Conservation (phyloP, 2,329 filamentous ascomycete genomes). For the Hypoxylon sp. region DNA sequence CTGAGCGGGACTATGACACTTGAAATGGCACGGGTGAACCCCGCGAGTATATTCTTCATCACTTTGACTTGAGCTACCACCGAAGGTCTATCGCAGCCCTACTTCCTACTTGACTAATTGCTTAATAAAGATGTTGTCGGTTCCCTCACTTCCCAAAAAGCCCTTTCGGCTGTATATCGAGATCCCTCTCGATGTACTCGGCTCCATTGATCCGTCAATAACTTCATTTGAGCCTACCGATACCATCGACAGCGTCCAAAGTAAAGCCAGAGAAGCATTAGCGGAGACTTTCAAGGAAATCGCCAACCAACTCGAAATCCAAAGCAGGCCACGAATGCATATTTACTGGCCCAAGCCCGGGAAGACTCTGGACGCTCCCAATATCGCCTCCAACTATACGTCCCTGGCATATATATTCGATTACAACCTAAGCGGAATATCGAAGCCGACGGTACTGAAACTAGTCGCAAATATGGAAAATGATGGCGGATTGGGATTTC, state of each 20-base stretch:
- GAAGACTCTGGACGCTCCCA: not conserved
- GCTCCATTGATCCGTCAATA: not conserved
- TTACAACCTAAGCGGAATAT: not conserved
- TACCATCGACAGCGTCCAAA: not conserved
- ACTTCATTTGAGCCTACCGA: slow-evolving; percentile 1
- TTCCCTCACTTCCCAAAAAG: not conserved
- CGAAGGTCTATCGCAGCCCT: too few relatives aligned
- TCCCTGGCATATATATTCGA: slow-evolving; percentile 3
- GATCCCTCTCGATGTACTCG: not conserved
- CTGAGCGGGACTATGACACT: not conserved
- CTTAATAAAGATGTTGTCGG: not conserved
- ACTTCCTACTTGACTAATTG: not conserved
- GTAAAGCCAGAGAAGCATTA: not conserved
- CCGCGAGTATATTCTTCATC: not conserved
- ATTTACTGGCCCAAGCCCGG: slow-evolving; percentile 4
- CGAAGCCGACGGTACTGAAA: not conserved
- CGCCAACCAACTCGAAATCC: not conserved
- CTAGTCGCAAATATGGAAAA: not conserved
- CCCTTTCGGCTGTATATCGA: not conserved
- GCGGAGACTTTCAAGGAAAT: not conserved
- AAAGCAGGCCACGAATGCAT: not conserved
- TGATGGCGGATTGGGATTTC: not conserved
- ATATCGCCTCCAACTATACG: not conserved
- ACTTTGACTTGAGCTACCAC: not conserved
- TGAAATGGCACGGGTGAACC: not conserved